Evolutionary conservation across 1,284 basidiomycete species (phyloP), one percentile per base, ranked within the genome.

Genomic region (Phellinidium pouzarii): DNA sequence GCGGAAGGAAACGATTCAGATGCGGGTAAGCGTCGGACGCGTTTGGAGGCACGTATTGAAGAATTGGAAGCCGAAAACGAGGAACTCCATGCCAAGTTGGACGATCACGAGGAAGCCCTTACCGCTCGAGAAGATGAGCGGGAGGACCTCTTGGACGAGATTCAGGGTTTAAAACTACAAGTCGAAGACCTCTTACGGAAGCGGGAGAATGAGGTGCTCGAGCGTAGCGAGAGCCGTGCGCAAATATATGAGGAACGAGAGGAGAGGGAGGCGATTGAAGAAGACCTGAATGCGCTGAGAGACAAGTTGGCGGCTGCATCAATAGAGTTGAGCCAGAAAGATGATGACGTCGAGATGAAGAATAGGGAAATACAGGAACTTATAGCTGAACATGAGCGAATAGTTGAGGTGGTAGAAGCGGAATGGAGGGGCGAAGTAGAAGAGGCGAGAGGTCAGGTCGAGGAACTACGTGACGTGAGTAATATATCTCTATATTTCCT

Each of bases 401-500:
- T 86, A 45, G 75, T 90, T 3, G 76, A 78, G 22, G 75, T 77
- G 3, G 79, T 87, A 3, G 86, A 90, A 60, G 78, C 82, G 42
- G 82, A 87, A 60, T 91, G 86, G 88, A 71, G 82, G 57, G 84
- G 80, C 0, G 87, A 91, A 60, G 77, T 89, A 2, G 83, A 87
- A 50, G 86, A 88, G 57, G 77, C 79, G 0, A 73, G 80, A 54
- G 75, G 71, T 2, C 82, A 85, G 56, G 78, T 85, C 1, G 84
- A 87, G 56, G 86, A 90, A 60, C 69, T 89, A 17, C 77, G 79
- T n/a, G 87, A 90, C 65, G 87, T 88, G 62, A 55, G 77, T 72
- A 8, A 22, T 40, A 22, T 37, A 31, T 48, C 14, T 41, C 37
- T 43, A 27, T 50, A 14, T 34, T 19, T 27, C 25, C 27, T n/a